Conservation (phyloP, 2,329 filamentous ascomycete genomes). For the Scytalidium lignicola region DNA sequence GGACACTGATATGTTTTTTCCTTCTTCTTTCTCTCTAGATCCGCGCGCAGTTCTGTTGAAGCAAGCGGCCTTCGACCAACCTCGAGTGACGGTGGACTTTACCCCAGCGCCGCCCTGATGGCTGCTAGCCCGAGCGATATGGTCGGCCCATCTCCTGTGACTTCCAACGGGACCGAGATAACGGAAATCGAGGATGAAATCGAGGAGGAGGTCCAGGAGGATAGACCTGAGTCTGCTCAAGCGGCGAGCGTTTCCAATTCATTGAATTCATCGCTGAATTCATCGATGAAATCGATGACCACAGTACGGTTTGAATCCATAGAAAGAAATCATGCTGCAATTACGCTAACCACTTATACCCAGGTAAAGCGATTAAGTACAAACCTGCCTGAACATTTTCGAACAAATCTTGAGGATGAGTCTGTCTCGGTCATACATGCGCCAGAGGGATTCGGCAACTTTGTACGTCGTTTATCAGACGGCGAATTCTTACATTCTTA, state of each 20-base stretch:
- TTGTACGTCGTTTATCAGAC: conserved; percentile 48
- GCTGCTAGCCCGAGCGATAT: conserved; percentile 58
- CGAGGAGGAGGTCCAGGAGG: conserved; percentile 49
- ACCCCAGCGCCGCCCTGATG: conserved; percentile 35
- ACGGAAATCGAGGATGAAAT: conserved; percentile 81
- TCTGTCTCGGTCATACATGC: conserved; percentile 89
- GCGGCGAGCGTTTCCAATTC: neutral
- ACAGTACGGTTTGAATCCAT: neutral
- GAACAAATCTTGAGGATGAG: conserved; percentile 64
- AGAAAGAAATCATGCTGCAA: neutral
- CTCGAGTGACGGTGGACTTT: conserved; percentile 32
- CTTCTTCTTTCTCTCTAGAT: conserved; percentile 30
- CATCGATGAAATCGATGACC: neutral
- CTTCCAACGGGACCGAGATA: conserved; percentile 76
- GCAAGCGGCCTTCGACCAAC: conserved; percentile 47
- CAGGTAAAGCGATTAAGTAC: conserved; percentile 38
- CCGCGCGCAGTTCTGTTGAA: conserved; percentile 39
- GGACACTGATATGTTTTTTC: neutral
- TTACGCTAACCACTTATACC: conserved; percentile 12
- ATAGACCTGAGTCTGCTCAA: conserved; percentile 22
- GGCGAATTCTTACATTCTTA: neutral
- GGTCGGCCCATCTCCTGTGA: conserved; percentile 78
- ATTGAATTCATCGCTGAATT: neutral
- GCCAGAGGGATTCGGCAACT: conserved; percentile 74
- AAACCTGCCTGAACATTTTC: conserved; percentile 50